These are phyloP conservation scores for Arachnomyces sp. DNA, from an alignment of 2,329 filamentous ascomycete species.

Conservation along the genomic window DNA sequence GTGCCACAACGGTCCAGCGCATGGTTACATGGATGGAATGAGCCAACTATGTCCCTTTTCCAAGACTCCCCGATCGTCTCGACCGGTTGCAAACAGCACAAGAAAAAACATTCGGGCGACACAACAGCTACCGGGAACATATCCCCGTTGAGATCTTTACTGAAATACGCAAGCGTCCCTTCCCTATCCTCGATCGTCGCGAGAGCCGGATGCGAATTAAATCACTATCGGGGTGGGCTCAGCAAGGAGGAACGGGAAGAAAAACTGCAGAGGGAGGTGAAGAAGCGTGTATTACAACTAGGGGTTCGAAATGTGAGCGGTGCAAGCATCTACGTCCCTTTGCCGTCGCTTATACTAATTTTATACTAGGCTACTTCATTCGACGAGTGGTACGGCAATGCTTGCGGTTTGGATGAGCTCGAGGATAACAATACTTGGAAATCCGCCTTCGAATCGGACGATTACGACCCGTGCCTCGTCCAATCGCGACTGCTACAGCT, in stretches of 20 bases:
- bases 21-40: conserved; percentile 4
- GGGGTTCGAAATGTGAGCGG: conserved; percentile 57
- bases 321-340: not conserved
- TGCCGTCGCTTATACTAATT: not conserved
- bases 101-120: conserved; percentile 12
- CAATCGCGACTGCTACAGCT: conserved; percentile 62
- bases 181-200: conserved; percentile 26
- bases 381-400: conserved; percentile 66
- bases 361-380: conserved; percentile 32
- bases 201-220: conserved; percentile 28
- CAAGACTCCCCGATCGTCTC: conserved; percentile 22
- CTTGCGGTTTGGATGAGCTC: conserved; percentile 66
- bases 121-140: conserved; percentile 2
- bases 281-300: conserved; percentile 54
- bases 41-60: conserved; percentile 25
- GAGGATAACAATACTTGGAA: conserved; percentile 83
- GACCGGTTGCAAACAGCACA: conserved; percentile 20
- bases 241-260: conserved; percentile 44
- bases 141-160: conserved; percentile 13
- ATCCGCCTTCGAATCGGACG: conserved; percentile 52
- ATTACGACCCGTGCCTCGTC: conserved; percentile 65
- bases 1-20: too few relatives aligned
- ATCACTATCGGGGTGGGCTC: conserved; percentile 45
- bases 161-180: conserved; percentile 23
- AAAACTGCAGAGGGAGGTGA: conserved; percentile 44